Evolutionary conservation across 352 stramenopile genomes (phyloP), one percentile per base, ranked within the genome.

Genomic region (Phytophthora ohioensis): DNA sequence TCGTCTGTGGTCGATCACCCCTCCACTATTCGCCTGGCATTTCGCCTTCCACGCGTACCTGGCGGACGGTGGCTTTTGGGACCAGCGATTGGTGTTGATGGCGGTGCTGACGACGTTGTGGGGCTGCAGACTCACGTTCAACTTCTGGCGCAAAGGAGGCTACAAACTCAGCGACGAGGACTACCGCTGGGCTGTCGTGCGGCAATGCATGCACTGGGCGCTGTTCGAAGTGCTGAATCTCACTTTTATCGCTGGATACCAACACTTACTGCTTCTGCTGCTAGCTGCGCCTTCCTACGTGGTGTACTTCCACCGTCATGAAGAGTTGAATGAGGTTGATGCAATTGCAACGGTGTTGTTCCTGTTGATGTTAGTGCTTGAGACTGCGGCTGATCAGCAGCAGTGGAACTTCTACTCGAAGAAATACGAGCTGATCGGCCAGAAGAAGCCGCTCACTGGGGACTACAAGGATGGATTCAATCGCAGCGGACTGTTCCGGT

Each of bases 1-100:
- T 57, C 96, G 96, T n/a, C 38, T 98, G 43, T 98, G 94, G 94
- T 97, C 85, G 27, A 91, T 98, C 59, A 86, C 86, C 55, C 94
- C 94, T 11, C 73, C 87, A 51, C 39, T 97, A 1, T 98, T 97
- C 68, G 80, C 87, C 13, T 98, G 90, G 89, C 84, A 94, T 63
- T 91, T 92, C 46, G 79, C 79, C 10, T 79, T 73, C 62, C 82
- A 81, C 47, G 81, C 79, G n/a, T 85, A 65, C 43, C n/a, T 90
- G 3, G 59, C 74, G 5, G 91, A 98, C 43, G 72, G 71, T 15
- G 76, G 73, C 35, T 43, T 64, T 54, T 91, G 91, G 66, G 67
- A 87, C 53, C 71, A 85, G 30, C 80, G 87, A 11, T 60, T 94
- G 3, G 52, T 88, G 65, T 60, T 98, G 13, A 97, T 98, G 90